These are phyloP conservation scores for Exobasidium cylindrosporum DNA, from an alignment of 1,284 basidiomycete genomes.

Conservation along the genomic window DNA sequence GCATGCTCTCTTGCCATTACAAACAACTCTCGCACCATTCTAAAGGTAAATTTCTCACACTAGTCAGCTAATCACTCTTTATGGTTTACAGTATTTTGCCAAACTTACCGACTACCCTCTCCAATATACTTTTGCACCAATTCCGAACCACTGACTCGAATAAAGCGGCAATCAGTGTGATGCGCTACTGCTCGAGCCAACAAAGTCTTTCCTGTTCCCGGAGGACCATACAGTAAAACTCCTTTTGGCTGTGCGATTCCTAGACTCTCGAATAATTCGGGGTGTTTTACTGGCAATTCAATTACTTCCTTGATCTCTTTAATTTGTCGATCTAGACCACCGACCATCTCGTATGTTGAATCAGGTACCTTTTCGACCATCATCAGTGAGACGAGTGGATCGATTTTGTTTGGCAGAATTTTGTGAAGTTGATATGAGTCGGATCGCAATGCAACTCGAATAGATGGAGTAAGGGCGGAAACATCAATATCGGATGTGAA, in stretches of 20 bases:
- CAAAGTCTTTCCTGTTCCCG: slow-evolving; percentile 54
- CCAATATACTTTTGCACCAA: slow-evolving; percentile 99
- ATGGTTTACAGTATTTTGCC: neutral
- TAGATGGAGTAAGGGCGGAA: slow-evolving; percentile 73
- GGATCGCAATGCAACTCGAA: slow-evolving; percentile 90
- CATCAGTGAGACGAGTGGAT: slow-evolving; percentile 61
- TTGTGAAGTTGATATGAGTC: slow-evolving; percentile 74
- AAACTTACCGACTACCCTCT: slow-evolving; percentile 90
- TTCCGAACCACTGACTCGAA: slow-evolving; percentile 90
- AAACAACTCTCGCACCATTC: slow-evolving; percentile 75
- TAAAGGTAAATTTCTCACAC: too few relatives aligned
- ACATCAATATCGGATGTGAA: slow-evolving; percentile 85
- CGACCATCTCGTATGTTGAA: slow-evolving; percentile 99
- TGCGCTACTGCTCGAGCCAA: slow-evolving; percentile 61
- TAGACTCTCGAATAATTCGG: slow-evolving; percentile 91
- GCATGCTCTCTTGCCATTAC: slow-evolving; percentile 98
- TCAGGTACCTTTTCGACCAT: slow-evolving; percentile 99
- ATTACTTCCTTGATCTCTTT: slow-evolving; percentile 99
- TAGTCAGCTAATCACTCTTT: neutral
- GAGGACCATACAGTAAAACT: slow-evolving; percentile 53
- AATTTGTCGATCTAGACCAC: slow-evolving; percentile 94
- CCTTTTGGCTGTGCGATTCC: slow-evolving; percentile 94
- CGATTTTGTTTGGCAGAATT: slow-evolving; percentile 54
- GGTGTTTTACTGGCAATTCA: slow-evolving; percentile 95
- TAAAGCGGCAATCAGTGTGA: slow-evolving; percentile 97